Evolutionary conservation across 192 early-diverging fungal genomes (phyloP).

Genomic region (Coemansia sp.): DNA sequence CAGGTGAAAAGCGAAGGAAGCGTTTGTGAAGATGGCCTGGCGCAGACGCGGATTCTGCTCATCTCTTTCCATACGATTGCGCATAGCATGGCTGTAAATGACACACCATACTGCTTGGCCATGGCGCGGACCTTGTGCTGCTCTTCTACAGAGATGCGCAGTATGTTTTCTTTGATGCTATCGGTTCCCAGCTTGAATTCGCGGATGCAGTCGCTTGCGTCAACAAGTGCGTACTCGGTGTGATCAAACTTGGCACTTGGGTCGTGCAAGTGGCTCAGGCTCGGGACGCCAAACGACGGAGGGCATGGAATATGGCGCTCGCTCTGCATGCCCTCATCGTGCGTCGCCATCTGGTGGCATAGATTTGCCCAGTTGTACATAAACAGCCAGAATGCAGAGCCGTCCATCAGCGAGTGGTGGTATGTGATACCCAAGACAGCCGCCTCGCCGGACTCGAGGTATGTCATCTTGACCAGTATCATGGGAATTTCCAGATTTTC

Average conservation of each 20-base stretch:
- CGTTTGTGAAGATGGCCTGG: constrained; percentile 14
- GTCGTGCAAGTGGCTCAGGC: constrained; percentile 16
- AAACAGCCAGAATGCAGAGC: constrained; percentile 45
- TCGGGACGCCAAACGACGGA: constrained; percentile 40
- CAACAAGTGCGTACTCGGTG: constrained; percentile 32
- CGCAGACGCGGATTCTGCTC: constrained; percentile 17
- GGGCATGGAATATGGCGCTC: constrained; percentile 21
- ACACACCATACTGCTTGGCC: constrained; percentile 24
- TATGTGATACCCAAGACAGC: constrained; percentile 38
- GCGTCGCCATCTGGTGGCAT: constrained; percentile 14
- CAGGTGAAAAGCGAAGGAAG: constrained; percentile 36
- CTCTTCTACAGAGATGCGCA: constrained; percentile 24
- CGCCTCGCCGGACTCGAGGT: constrained; percentile 20
- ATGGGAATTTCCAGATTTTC: constrained; percentile 33
- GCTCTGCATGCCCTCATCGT: background rate
- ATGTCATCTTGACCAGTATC: constrained; percentile 40
- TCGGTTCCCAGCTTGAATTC: constrained; percentile 24
- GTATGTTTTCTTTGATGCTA: constrained; percentile 19
- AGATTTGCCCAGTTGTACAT: constrained; percentile 47
- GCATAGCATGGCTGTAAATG: constrained; percentile 35
- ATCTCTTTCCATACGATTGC: constrained; percentile 44
- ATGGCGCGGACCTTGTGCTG: constrained; percentile 29
- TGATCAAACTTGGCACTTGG: constrained; percentile 22
- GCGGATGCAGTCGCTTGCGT: constrained; percentile 16
- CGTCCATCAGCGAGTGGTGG: constrained; percentile 51